Base-by-base conservation (phyloP, 345 rosid genomes). In the Populus deltoides region DNA sequence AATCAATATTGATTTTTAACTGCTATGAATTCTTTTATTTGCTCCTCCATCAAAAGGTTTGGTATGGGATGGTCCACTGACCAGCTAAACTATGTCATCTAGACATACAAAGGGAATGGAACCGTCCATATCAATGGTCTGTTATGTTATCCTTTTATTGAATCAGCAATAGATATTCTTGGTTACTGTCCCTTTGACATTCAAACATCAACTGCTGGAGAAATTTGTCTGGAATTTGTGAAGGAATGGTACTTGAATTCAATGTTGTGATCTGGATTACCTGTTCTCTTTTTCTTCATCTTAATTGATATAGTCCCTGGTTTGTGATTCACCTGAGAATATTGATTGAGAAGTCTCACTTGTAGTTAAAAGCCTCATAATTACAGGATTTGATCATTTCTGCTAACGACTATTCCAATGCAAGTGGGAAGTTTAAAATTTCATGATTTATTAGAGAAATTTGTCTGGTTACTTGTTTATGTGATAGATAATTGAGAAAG, bases 401-500 rank as follows among this genome's bases (percentile, higher is more conserved):
- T 24, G 31, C 53, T 24, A 4, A 69, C 31, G 25, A 41, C 53
- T 8, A 38, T 69, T 22, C 15, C 33, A 69, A n/a, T n/a, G 27
- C 12, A 16, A 36, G 43, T 38, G 16, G 15, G 36, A 45, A 45
- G 49, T 45, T 45, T 45, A 45, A 12, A 45, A 45, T 45, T 16
- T 12, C 49, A 45, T 11, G 51, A 15, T 47, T 47, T 13, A 3
- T 47, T 6, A 27, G 36, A 13, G 6, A 75, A 63, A 20, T 31
- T 62, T 68, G 17, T 8, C 51, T 75, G 39, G 57, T 61, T 38
- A 25, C 53, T 47, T 35, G 51, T 78, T 47, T 47, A 25, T 69
- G 36, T 73, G 81, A 38, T 86, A 93, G 96, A 68, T 93, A 75
- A 76, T 70, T 43, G 85, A 86, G 87, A 82, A 81, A 76, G 98